phyloP scores from a whole-genome alignment of 2,329 filamentous ascomycete genomes.

The Beauveria bassiana region DNA sequence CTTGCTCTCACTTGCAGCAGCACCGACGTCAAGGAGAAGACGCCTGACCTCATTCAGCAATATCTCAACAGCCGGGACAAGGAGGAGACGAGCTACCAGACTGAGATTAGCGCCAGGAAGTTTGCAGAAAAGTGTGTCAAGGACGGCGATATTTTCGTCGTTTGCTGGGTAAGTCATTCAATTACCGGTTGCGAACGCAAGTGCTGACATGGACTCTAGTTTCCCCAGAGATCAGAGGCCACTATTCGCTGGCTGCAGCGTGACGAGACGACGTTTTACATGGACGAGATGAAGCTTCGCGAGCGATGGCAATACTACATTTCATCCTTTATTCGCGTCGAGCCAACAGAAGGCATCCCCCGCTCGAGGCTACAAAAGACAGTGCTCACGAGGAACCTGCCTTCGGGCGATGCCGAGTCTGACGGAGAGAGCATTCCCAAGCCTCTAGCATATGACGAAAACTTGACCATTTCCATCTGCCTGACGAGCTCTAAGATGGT shows the following conservation, averaged over 20 bases:
- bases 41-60: slow-evolving; percentile 77
- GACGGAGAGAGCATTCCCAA: slow-evolving; percentile 57
- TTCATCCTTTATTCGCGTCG: slow-evolving; percentile 79
- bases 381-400: slow-evolving; percentile 64
- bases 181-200: background rate
- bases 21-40: slow-evolving; percentile 86
- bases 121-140: slow-evolving; percentile 89
- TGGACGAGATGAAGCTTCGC: slow-evolving; percentile 77
- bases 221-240: slow-evolving; percentile 59
- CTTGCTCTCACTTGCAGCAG: slow-evolving; percentile 78
- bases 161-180: slow-evolving; percentile 69
- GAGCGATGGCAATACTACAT: slow-evolving; percentile 94
- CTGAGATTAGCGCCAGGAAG: slow-evolving; percentile 84
- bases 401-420: slow-evolving; percentile 51
- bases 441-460: slow-evolving; percentile 55
- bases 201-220: slow-evolving; percentile 40
- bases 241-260: slow-evolving; percentile 64
- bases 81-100: slow-evolving; percentile 81
- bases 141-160: slow-evolving; percentile 84
- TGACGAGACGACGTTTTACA: slow-evolving; percentile 72
- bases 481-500: slow-evolving; percentile 72
- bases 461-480: slow-evolving; percentile 65
- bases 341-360: slow-evolving; percentile 75
- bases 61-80: slow-evolving; percentile 76
- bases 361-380: slow-evolving; percentile 58